Conservation (phyloP, 2,329 filamentous ascomycete species). For the Rhinocladiella mackenziei region DNA sequence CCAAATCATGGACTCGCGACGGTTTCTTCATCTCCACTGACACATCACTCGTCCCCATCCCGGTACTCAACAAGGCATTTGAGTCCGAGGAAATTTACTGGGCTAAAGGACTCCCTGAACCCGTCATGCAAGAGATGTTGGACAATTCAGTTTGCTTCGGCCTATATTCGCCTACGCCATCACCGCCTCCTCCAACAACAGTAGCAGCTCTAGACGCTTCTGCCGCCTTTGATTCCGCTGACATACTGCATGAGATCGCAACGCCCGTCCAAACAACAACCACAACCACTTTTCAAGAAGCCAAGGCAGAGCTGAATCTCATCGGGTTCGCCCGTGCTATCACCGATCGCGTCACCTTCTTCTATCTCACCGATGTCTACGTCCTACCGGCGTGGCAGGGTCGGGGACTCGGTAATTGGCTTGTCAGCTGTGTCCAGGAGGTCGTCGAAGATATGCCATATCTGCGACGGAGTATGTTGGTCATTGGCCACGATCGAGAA, state of each 20-base stretch:
- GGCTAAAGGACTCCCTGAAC: slow-evolving; percentile 51
- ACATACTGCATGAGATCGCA: slow-evolving; percentile 17
- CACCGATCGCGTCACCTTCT: slow-evolving; percentile 66
- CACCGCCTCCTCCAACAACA: slow-evolving; percentile 5
- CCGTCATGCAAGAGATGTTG: slow-evolving; percentile 50
- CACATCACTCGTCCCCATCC: slow-evolving; percentile 51
- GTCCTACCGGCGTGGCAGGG: slow-evolving; percentile 58
- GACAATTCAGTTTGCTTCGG: slow-evolving; percentile 59
- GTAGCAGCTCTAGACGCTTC: neutral
- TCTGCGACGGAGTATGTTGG: slow-evolving; percentile 57
- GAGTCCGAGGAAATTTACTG: slow-evolving; percentile 59
- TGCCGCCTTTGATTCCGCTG: slow-evolving; percentile 18
- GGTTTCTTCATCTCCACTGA: slow-evolving; percentile 61
- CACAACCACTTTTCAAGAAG: slow-evolving; percentile 27
- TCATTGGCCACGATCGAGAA: slow-evolving; percentile 39
- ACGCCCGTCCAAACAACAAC: slow-evolving; percentile 7
- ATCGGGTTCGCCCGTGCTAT: slow-evolving; percentile 61
- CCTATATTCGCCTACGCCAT: slow-evolving; percentile 43
- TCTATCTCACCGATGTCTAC: slow-evolving; percentile 67
- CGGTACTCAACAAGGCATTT: slow-evolving; percentile 55
- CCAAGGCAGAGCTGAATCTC: slow-evolving; percentile 29
- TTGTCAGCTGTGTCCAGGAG: slow-evolving; percentile 60
- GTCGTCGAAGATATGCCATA: slow-evolving; percentile 54
- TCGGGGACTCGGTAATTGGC: slow-evolving; percentile 61
- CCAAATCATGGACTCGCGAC: slow-evolving; percentile 32